Percentiles rank a stretch among this genome's conserved stretches.
Conservation (phyloP, 352 stramenopile genomes). For the Pythium phragmitis region DNA sequence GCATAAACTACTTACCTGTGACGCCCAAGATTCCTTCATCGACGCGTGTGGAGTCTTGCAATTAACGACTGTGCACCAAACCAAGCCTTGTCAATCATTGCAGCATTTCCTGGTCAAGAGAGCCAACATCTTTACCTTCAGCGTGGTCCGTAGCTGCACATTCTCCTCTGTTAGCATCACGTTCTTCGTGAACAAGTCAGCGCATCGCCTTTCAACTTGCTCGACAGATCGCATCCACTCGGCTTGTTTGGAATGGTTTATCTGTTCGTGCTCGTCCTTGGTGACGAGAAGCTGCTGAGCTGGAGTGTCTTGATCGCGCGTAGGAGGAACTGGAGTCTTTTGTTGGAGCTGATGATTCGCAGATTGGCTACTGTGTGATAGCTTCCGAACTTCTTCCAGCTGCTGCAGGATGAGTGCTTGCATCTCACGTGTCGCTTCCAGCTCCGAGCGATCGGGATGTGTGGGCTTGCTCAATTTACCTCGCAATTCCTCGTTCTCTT, state of each 20-base stretch:
- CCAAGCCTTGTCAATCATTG: background rate
- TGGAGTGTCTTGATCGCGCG: background rate
- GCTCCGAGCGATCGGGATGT: conserved; percentile 1
- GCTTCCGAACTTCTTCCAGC: conserved; percentile 17
- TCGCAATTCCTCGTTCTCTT: conserved; percentile 10
- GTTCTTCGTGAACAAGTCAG: conserved; percentile 65
- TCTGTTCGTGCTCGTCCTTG: conserved; percentile 32
- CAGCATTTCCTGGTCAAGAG: background rate
- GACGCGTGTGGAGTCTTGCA: conserved; percentile 18
- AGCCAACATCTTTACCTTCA: conserved; percentile 27
- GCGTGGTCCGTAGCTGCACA: conserved; percentile 36
- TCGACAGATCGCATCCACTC: conserved; percentile 49
- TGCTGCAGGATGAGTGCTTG: conserved; percentile 21
- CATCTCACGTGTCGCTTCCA: conserved; percentile 22
- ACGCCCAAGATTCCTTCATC: conserved; percentile 1
- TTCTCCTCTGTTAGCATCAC: conserved; percentile 74
- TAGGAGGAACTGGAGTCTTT: conserved; percentile 5
- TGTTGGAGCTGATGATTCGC: conserved; percentile 1
- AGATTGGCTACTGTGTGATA: conserved; percentile 7
- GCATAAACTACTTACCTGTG: conserved; percentile 10
- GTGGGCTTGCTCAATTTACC: background rate
- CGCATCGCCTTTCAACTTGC: conserved; percentile 55
- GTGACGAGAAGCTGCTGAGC: conserved; percentile 1
- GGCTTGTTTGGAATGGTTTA: conserved; percentile 34
- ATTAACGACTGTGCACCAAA: conserved; percentile 15